These are phyloP conservation scores for Metschnikowia dekortorum DNA, from an alignment of 805 yeast genomes.

Conservation along the genomic window DNA sequence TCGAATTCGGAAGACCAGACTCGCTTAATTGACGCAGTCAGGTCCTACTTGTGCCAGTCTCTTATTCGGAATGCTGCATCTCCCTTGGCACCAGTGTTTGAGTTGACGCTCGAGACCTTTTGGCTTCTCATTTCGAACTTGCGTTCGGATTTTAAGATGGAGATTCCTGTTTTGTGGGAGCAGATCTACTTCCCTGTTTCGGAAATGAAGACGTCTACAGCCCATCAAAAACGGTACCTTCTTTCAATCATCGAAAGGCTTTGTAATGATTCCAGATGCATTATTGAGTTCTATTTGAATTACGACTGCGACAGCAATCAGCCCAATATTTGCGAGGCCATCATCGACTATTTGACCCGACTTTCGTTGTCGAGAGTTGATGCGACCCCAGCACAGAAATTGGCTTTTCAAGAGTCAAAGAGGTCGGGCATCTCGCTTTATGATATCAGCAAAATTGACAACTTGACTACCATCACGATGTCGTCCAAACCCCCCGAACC, in stretches of 20 bases:
- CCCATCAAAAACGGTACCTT: conserved; percentile 89
- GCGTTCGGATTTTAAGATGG: conserved; percentile 84
- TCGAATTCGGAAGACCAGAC: conserved; percentile 49
- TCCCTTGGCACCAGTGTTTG: conserved; percentile 86
- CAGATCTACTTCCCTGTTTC: conserved; percentile 93
- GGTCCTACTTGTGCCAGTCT: conserved; percentile 78
- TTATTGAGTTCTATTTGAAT: conserved; percentile 89
- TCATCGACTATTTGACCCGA: conserved; percentile 73
- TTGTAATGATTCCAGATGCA: conserved; percentile 82
- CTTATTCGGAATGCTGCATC: conserved; percentile 91
- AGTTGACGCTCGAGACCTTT: conserved; percentile 85
- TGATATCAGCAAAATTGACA: conserved; percentile 68
- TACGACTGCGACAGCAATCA: conserved; percentile 86
- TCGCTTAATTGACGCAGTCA: conserved; percentile 69
- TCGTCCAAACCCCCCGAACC: conserved; percentile 53
- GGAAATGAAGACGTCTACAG: conserved; percentile 84
- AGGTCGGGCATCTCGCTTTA: conserved; percentile 64
- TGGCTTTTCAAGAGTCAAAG: conserved; percentile 38
- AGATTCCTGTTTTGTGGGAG: conserved; percentile 87
- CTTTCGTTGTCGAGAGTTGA: conserved; percentile 68
- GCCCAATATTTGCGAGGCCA: conserved; percentile 81
- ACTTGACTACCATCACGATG: conserved; percentile 66
- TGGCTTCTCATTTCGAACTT: conserved; percentile 83
- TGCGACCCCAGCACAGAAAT: conserved; percentile 64
- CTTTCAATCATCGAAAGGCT: conserved; percentile 75